Base-by-base conservation (phyloP, 805 yeast species). In the Yarrowia deformans region DNA sequence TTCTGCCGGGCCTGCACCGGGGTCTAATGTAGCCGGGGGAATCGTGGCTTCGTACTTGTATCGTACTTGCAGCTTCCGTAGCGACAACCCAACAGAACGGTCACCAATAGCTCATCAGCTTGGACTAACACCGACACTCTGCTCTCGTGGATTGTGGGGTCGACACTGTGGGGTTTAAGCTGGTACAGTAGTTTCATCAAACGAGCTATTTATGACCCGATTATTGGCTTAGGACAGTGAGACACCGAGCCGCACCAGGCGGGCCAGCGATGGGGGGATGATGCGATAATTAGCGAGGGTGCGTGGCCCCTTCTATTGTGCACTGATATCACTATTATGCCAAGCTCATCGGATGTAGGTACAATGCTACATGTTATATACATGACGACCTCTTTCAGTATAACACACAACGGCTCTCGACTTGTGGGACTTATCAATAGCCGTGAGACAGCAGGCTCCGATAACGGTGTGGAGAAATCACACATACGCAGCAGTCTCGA, bases 11-110 rank as follows among this genome's bases (percentile, higher is more conserved):
- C 19, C 8, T 39, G 16, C 14, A 7, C 18, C 34, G 60, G 60
- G 60, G 60, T 18, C 60, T 54, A 54, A 54, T 39, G 39, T 54
- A 54, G 60, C 32, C 45, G 60, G 45, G 60, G 34, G 18, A 14
- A 48, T 23, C 29, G 29, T 23, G 29, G 29, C 29, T 23, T 23
- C 29, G 29, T 23, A 23, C 29, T 23, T 18, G 52, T 8, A 29
- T 23, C 8, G 52, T 8, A 29, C 39, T 35, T 8, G 39, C 39
- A 35, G 9, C 39, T 9, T 8, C 39, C 9, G 29, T 23, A 23
- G 29, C 29, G 29, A 35, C 13, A 35, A 35, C 58, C 58, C 58
- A 54, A 54, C 58, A 54, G 32, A 54, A 54, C 10, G n/a, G 43
- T 13, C 19, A 13, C 49, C 29, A 18, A 10, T 9, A 12, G 29